Base-by-base conservation (phyloP, 805 yeast species). In the Metschnikowia kofuensis region DNA sequence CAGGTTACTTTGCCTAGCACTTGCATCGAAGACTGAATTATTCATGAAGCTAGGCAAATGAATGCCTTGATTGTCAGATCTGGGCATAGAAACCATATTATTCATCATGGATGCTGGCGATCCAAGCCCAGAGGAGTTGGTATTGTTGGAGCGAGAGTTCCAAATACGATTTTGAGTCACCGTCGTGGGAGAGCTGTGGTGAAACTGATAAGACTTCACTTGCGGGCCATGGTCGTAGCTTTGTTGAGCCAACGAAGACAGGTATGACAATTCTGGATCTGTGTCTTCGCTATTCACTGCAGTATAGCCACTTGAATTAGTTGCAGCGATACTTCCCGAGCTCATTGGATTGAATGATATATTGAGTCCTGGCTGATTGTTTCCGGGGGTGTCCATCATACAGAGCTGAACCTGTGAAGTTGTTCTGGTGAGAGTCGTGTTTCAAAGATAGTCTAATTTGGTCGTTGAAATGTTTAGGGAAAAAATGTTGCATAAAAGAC, bases 21-120 rank as follows among this genome's bases (percentile, higher is more conserved):
- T 36, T 5, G 42, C 16, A 32, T 49, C 51, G 27, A 38, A 51
- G 35, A 48, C 32, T 2, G 50, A 39, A 45, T 48, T 51, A 36
- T 41, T 42, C 52, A 56, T 56, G 39, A 56, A 56, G 41, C 58
- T 52, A 14, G 59, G 58, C 46, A 56, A 56, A 41, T 52, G 59
- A 6, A 54, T 47, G 8, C 50, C 53, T 26, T 54, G 57, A 34
- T 37, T 44, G 35, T 48, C 52, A 27, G 35, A 39, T n/a, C 48
- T 42, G 2, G 54, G 52, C 10, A 51, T 43, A 9, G 48, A 44
- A 13, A 48, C 36, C 44, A 51, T 38, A 21, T 30, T 37, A 34
- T 32, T 46, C 32, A 39, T 35, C 38, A 40, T 36, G n/a, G 47
- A 43, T 12, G 49, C 45, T 21, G 52, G 38, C 4, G 49, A 41